A percentile compares a stretch with the other conserved stretches of the same genome.
Conservation (phyloP, 2,329 filamentous ascomycete genomes). For the Sporothrix variecibatus region DNA sequence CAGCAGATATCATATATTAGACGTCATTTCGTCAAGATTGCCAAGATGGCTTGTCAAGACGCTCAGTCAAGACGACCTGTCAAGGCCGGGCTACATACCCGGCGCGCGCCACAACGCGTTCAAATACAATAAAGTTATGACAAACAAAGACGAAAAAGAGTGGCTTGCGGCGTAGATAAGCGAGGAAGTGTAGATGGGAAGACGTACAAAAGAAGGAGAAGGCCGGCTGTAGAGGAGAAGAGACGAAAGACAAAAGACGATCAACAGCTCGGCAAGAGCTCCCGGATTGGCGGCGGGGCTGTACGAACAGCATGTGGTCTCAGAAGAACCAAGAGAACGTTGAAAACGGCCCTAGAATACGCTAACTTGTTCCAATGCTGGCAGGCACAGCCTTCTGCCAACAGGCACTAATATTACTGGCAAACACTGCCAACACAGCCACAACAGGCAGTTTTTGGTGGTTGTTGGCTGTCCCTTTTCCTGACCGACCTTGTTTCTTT, state of each 20-base stretch:
- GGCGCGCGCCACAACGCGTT: neutral
- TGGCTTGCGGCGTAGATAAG: neutral
- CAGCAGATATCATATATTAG: neutral
- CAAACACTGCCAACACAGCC: neutral
- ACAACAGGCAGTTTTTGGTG: neutral
- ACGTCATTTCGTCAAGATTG: neutral
- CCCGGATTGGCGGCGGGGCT: neutral
- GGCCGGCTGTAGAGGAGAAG: no score
- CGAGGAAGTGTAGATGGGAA: neutral
- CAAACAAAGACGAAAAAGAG: neutral
- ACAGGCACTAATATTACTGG: neutral
- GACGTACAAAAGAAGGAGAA: no score
- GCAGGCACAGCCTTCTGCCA: neutral
- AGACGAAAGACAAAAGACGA: no score
- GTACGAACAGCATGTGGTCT: neutral
- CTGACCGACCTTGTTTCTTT: neutral
- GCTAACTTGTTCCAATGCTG: neutral
- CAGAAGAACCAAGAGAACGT: no score
- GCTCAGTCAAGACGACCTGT: neutral
- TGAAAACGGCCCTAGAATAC: neutral
- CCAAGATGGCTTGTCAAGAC: neutral
- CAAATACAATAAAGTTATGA: neutral
- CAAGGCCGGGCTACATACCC: neutral
- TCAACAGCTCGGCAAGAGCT: neutral
- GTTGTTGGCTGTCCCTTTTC: neutral